Conservation (phyloP, 371 early-diverging fungal genomes). For the Sporodiniella umbellata region DNA sequence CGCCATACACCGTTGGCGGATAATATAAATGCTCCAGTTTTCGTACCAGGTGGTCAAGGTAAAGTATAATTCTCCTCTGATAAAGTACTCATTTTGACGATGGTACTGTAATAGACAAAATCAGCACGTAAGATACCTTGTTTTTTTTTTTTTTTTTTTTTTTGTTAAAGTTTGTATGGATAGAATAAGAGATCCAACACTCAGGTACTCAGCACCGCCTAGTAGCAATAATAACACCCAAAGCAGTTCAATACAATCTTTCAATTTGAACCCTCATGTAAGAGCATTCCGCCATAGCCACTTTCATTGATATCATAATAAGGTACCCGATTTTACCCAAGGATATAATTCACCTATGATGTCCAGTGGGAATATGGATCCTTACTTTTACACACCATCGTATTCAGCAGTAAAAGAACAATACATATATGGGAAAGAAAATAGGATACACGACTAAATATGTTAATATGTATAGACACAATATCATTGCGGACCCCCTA, state of each 20-base stretch:
- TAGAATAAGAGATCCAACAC: conserved; percentile 1
- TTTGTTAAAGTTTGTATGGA: background rate
- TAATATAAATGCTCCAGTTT: conserved; percentile 61
- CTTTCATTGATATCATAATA: background rate
- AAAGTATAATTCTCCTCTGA: background rate
- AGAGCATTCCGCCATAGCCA: background rate
- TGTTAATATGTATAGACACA: conserved; percentile 45
- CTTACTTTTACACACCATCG: conserved; percentile 10
- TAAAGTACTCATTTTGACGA: background rate
- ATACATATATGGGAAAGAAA: background rate
- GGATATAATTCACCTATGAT: conserved; percentile 1
- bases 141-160: background rate
- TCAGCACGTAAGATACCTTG: background rate
- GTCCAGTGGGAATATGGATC: background rate
- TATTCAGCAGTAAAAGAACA: background rate
- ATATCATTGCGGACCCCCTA: conserved; percentile 73
- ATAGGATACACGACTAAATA: background rate
- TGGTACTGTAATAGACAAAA: background rate
- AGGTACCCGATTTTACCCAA: background rate
- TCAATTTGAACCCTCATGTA: conserved; percentile 19
- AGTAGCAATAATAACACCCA: background rate
- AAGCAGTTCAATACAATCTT: conserved; percentile 6
- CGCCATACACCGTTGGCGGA: conserved; percentile 52
- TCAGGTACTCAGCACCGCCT: conserved; percentile 1
- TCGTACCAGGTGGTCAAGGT: conserved; percentile 57